These are phyloP conservation scores for Collybia nuda DNA, from an alignment of 768 basidiomycete species.

Conservation along the genomic window DNA sequence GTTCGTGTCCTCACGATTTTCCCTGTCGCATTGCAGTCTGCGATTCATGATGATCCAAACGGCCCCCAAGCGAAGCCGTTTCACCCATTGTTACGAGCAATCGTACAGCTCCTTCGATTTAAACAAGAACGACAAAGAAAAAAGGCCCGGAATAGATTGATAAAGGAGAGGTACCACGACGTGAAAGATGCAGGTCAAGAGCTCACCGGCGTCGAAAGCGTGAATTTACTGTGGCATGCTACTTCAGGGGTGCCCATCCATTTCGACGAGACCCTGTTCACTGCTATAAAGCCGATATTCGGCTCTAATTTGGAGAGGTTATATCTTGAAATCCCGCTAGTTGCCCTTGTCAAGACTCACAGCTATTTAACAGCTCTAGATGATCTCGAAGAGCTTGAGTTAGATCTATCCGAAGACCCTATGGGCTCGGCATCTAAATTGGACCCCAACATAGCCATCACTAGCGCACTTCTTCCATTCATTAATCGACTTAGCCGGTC, in stretches of 20 bases:
- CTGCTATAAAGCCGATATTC: constrained; percentile 13
- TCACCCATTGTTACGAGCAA: not conserved
- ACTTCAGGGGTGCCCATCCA: no score
- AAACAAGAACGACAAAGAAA: no score
- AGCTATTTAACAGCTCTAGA: constrained; percentile 1
- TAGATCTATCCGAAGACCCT: not conserved
- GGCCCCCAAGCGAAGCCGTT: not conserved
- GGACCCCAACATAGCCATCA: constrained; percentile 7
- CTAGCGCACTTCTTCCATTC: constrained; percentile 19
- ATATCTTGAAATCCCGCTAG: constrained; percentile 3
- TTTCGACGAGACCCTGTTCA: constrained; percentile 15
- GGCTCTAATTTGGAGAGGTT: constrained; percentile 7
- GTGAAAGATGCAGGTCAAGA: constrained; percentile 12
- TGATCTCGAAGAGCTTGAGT: not conserved
- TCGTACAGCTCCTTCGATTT: not conserved
- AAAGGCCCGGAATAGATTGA: not conserved
- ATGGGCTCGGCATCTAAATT: not conserved
- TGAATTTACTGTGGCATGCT: constrained; percentile 21
- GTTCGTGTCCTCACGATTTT: constrained; percentile 25
- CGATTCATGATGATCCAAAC: constrained; percentile 11
- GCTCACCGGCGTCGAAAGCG: constrained; percentile 17
- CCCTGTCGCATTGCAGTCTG: constrained; percentile 22
- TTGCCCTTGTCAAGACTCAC: not conserved
- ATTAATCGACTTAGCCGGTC: constrained; percentile 16
- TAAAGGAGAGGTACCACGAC: constrained; percentile 13